phyloP scores from a whole-genome alignment of 176 grass and related monocot genomes.

The Hyparrhenia diplandra region DNA sequence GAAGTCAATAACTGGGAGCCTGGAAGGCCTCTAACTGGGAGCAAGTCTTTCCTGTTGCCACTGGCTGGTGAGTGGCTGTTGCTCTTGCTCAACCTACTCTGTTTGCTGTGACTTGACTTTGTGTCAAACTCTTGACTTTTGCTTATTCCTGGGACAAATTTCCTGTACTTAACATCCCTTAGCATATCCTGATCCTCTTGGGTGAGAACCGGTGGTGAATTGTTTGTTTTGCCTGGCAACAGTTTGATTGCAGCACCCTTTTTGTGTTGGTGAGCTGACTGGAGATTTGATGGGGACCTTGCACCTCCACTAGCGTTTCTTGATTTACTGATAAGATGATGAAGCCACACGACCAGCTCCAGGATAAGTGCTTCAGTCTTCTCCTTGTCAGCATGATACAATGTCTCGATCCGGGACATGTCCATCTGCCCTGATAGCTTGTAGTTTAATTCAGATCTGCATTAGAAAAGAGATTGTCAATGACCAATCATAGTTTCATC shows the following conservation, averaged over 20 bases:
- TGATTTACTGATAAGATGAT: slow-evolving; percentile 84
- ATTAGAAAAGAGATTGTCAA: slow-evolving; percentile 1
- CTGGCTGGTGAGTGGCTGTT: slow-evolving; percentile 76
- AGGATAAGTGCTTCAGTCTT: slow-evolving; percentile 80
- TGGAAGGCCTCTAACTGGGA: slow-evolving; percentile 43
- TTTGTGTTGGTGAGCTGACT: slow-evolving; percentile 57
- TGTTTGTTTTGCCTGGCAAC: slow-evolving; percentile 27
- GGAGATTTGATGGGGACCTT: slow-evolving; percentile 94
- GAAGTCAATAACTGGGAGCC: slow-evolving; percentile 79
- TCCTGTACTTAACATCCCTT: slow-evolving; percentile 67
- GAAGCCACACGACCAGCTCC: slow-evolving; percentile 81
- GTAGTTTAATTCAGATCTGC: slow-evolving; percentile 65
- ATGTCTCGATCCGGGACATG: slow-evolving; percentile 68
- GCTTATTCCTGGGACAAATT: slow-evolving; percentile 82
- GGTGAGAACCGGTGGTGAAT: slow-evolving; percentile 56
- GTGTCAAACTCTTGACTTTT: slow-evolving; percentile 95
- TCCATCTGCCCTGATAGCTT: slow-evolving; percentile 60
- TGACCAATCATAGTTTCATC: slow-evolving; percentile 10
- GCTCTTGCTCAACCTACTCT: slow-evolving; percentile 86
- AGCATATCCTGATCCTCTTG: slow-evolving; percentile 93
- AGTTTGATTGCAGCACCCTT: slow-evolving; percentile 22
- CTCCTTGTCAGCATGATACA: slow-evolving; percentile 88
- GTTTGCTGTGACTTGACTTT: slow-evolving; percentile 43
- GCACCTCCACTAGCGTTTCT: slow-evolving; percentile 50
- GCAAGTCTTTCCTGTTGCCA: slow-evolving; percentile 45